Evolutionary conservation across 31 red algal genomes (phyloP), one percentile per base, ranked within the genome.

Genomic region (Pterothamnion heteromorphum): DNA sequence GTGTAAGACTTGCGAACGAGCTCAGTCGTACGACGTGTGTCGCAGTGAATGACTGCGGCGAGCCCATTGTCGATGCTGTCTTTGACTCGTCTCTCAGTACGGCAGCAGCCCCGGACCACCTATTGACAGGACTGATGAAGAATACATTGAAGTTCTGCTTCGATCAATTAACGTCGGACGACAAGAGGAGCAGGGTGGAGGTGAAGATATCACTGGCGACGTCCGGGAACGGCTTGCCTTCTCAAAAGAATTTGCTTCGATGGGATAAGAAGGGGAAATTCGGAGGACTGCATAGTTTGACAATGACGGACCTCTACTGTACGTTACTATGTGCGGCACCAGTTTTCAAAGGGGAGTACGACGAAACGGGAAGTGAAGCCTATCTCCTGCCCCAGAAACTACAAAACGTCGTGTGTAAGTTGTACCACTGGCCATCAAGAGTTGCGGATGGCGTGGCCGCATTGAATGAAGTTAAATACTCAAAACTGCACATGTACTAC

Each of bases 371-470:
- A 37, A 86, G 2, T 37, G 30, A 3, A 36, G 82, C 30, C 18
- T 86, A 36, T 37, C 82, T 86, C 30, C 2, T 86, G 82, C 82
- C 1, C 23, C 26, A 37, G 9, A 36, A 36, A 86, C 18, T 32
- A 86, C 82, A 86, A 86, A 36, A 86, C 2, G 22, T 86, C 2
- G 82, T 86, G 26, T 28, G 26, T 36, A 1, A 28, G 35, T 28
- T 86, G 27, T 86, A 86, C 18, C 2, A 86, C 36, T 86, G 82
- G 82, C 82, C 82, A 86, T 86, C 3, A 3, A 86, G 51, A 64
- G 51, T 64, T 64, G 51, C 51, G 51, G n/a, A 64, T 64, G 51
- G 51, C 51, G 51, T 64, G n/a, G 51, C 9, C 51, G 51, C 51
- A 18, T 64, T 64, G 51, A 64, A 64, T 64, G 51, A 64, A 64